Evolutionary conservation across 495 filamentous ascomycete genomes (phyloP), one percentile per base, ranked within the genome.

Genomic region (Xylaria castorea): DNA sequence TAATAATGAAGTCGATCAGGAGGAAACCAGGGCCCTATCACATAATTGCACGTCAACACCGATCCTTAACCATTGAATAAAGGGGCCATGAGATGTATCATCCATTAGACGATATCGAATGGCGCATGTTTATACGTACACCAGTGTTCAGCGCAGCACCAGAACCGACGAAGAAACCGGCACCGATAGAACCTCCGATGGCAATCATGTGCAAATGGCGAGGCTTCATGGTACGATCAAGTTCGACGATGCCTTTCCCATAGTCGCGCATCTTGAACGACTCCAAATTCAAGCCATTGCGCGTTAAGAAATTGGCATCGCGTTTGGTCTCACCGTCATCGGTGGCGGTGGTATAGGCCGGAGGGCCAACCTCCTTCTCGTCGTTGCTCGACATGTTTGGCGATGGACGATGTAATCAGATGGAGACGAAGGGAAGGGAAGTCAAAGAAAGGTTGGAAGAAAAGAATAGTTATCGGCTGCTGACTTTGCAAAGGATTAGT

Each of bases 201-300:
- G 91, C 90, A 76, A 93, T 93, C 88, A 93, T 92, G 80, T 93
- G 91, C 71, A 93, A 78, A 80, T 93, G 91, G 61, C 91, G 85
- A 36, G 85, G 83, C 81, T 89, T 89, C 81, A 93, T 83, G 76
- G 83, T 85, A 50, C 90, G 89, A 81, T 92, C 85, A 70, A 88
- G 82, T 75, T 84, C 78, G 46, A 81, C 72, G 50, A 78, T 71
- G 50, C 82, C 80, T 53, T 72, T 36, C 62, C 80, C 83, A 68
- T 80, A 76, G 63, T 80, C 78, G 50, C 85, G 83, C 74, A 78
- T 80, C 76, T 80, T 81, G 81, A 89, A 89, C 5, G 86, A 86
- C 18, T 81, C 81, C 8, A 85, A 32, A 51, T 83, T 88, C 67
- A 87, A 74, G 65, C 87, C 86, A 78, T 85, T 85, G 57, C 87